Evolutionary conservation across 208 protist genomes (phyloP), one percentile per base, ranked within the genome.

Genomic region (Phytomonas sp.): DNA sequence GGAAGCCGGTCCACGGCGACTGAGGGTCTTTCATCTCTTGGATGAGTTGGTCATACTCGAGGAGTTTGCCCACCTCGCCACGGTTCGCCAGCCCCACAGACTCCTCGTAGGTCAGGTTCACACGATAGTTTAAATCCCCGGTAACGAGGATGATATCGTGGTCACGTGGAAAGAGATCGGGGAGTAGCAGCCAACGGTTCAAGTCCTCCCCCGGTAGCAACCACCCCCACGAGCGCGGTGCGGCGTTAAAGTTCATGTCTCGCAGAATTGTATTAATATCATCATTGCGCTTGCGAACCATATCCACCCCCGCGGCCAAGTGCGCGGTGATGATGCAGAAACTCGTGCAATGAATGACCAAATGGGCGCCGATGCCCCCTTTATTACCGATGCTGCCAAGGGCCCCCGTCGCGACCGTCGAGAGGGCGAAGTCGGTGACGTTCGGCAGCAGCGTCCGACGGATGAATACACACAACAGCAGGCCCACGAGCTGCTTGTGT

Each of bases 71-170:
- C 32, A 81, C 66, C 33, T 86, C 74, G 26, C 78, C 69, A 1
- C 64, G 62, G 29, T 29, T 62, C 26, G 78, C 78, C 16, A 89
- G 63, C 33, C 73, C 68, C 33, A 96, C 73, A 14, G 87, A 82
- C n/a, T 74, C 63, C 37, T 95, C 85, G 74, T 95, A 95, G 56
- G 80, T 74, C 37, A 94, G 71, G 60, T 87, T 76, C 29, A 97
- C 62, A 19, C 93, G 83, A 72, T 98, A 98, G 83, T 98, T 98
- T 30, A 98, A 73, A 78, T 98, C 95, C 2, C 95, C 95, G 7
- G 94, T 87, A 37, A 94, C 92, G 66, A 98, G 81, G 33, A 96
- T 76, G 62, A 93, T 66, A 72, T 98, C 90, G 78, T 97, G 88
- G 60, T 89, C 78, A 32, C 85, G 81, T 8, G 92, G 88, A 67